Base-by-base conservation (phyloP, 306 rosid species). In the Lotus japonicus region DNA sequence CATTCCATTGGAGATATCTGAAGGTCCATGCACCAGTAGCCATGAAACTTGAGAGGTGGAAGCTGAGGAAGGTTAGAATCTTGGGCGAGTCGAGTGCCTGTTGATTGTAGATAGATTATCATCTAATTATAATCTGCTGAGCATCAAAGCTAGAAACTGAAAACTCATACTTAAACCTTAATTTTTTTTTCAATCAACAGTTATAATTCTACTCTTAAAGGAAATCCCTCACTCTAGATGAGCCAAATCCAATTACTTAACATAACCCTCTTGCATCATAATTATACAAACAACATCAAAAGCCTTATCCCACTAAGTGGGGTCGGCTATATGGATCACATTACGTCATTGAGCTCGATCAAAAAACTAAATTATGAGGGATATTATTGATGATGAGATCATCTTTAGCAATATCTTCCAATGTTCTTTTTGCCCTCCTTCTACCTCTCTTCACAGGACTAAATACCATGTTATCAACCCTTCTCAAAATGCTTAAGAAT, bases 121-220 rank as follows among this genome's bases (percentile, higher is more conserved):
- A 9, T 69, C 98, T 52, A 90, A 90, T 28, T 28, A 28, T 76
- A 86, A 84, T 79, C 68, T 77, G 39, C 57, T 86, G 68, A 90
- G 83, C 77, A 90, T 90, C 65, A 94, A 88, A 80, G 97, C 97
- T 66, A 86, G 92, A 44, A 78, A 84, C 72, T 88, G 98, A 53
- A 82, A 72, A 52, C 84, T 82, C 69, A 72, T 75, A 66, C 17
- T 90, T 79, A 90, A 88, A 71, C 83, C 79, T 44, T 90, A 74
- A 70, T 31, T 49, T 12, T 64, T 12, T 64, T 26, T 31, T 26
- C 31, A 31, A 31, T 31, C 36, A 31, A 31, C 36, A 31, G 7
- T 31, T 26, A 26, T 26, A 4, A 26, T 26, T 26, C 33, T 5
- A 26, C 33, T 26, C 33, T 26, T 26, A 26, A 26, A 26, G 33